phyloP scores from a whole-genome alignment of 2,329 filamentous ascomycete genomes.

The Hypoxylon rubiginosum region DNA sequence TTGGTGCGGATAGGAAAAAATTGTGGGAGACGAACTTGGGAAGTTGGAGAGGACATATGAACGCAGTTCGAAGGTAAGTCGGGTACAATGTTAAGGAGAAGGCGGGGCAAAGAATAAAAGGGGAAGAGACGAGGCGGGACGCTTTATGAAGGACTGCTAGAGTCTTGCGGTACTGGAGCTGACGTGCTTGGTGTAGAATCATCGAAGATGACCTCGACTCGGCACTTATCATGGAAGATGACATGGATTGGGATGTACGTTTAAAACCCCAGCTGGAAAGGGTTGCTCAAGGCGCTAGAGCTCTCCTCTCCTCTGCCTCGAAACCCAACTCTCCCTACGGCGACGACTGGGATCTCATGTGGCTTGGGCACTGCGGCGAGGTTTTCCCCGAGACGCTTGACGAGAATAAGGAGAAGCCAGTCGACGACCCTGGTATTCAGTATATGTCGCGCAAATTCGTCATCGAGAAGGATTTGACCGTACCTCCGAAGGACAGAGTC shows the following conservation, averaged over 20 bases:
- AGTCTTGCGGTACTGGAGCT: background rate
- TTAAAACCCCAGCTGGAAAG: slow-evolving; percentile 52
- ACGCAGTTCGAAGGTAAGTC: slow-evolving; percentile 51
- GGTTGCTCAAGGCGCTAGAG: slow-evolving; percentile 51
- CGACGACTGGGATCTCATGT: slow-evolving; percentile 47
- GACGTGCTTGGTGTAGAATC: slow-evolving; percentile 43
- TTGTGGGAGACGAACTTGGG: slow-evolving; percentile 55
- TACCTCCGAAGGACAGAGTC: slow-evolving; percentile 46
- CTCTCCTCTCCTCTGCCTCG: slow-evolving; percentile 47
- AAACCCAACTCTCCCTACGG: slow-evolving; percentile 47
- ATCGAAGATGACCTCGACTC: slow-evolving; percentile 53
- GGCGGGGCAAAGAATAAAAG: background rate
- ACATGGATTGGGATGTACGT: slow-evolving; percentile 57
- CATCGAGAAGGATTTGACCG: slow-evolving; percentile 46
- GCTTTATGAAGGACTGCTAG: background rate
- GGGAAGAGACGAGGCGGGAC: background rate
- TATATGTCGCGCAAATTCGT: slow-evolving; percentile 48
- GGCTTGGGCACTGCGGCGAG: slow-evolving; percentile 51
- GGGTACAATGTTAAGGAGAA: background rate
- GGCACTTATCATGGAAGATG: slow-evolving; percentile 57
- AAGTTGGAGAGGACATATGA: slow-evolving; percentile 58
- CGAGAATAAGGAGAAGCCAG: slow-evolving; percentile 46
- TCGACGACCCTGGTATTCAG: slow-evolving; percentile 37
- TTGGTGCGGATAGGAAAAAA: slow-evolving; percentile 47
- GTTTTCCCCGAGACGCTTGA: slow-evolving; percentile 48